Evolutionary conservation across 768 basidiomycete species (phyloP), one percentile per base, ranked within the genome.

Genomic region (Lactifluus piperatus): DNA sequence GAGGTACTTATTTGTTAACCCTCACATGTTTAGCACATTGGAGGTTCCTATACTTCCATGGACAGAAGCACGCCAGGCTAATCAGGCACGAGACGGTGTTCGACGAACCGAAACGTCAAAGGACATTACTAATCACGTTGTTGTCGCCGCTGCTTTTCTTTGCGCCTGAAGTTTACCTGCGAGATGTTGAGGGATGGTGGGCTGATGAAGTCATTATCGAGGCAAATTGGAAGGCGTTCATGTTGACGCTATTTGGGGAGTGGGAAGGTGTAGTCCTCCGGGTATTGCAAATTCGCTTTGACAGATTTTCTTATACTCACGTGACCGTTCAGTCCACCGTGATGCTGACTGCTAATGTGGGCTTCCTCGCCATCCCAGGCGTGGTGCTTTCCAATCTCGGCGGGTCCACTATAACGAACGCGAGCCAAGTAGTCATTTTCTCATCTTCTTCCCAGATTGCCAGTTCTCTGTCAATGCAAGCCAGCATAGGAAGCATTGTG

Each of bases 401-500:
- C 20, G 45, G 45, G 32, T 8, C 5, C 14, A 2, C 0, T 18
- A 16, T 57, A 43, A 4, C 11, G 27, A 29, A 16, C 6, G 22
- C 26, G n/a, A 52, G 13, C 2, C 18, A 51, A 3, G 24, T 36
- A 5, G 2, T 9, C 1, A 58, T 52, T 8, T 48, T 41, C 1
- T 69, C 76, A 6, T 77, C 77, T 6, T 64, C 77, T 0, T 73
- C 76, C 0, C 79, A 81, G 64, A 75, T 81, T 7, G 69, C 74
- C 5, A 79, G 79, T 66, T 80, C 78, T 51, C 50, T 78, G 10
- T 82, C 81, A 0, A 73, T 77, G 30, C 63, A 76, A 1, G 66
- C 73, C 1, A 81, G 77, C 57, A 69, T 79, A 13, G 80, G 79
- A 6, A 74, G 75, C 53, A 78, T 79, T 56, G 70, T 81, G 16